These are phyloP conservation scores for Ceratobasidium sp. DNA, from an alignment of 1,284 basidiomycete genomes.

Conservation along the genomic window DNA sequence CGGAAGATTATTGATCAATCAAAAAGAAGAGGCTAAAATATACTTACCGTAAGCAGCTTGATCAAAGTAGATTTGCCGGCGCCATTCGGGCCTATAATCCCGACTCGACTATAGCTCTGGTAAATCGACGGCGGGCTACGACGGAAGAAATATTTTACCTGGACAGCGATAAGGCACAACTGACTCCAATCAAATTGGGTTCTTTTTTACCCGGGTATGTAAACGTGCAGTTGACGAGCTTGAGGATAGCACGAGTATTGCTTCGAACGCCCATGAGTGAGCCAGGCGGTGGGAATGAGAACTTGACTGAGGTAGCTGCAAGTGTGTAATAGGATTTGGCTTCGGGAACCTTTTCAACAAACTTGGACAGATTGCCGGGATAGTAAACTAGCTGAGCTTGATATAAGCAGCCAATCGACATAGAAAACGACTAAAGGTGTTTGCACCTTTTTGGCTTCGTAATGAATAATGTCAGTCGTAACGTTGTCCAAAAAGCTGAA, in stretches of 20 bases:
- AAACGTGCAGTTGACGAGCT: constrained; percentile 91
- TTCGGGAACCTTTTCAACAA: constrained; percentile 91
- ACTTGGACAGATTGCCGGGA: constrained; percentile 90
- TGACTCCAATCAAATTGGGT: constrained; percentile 88
- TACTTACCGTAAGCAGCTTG: constrained; percentile 86
- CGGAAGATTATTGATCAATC: constrained; percentile 11
- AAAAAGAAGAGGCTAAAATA: constrained; percentile 22
- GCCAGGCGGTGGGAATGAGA: constrained; percentile 95
- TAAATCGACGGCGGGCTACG: not conserved
- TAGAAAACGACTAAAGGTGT: constrained; percentile 9
- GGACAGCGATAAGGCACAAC: constrained; percentile 91
- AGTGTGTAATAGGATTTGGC: constrained; percentile 98
- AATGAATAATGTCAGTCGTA: constrained; percentile 98
- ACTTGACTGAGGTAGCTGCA: constrained; percentile 93
- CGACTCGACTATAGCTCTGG: constrained; percentile 69
- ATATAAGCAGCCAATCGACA: constrained; percentile 31
- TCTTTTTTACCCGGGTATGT: constrained; percentile 88
- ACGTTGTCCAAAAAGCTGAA: constrained; percentile 92
- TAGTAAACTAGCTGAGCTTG: constrained; percentile 84
- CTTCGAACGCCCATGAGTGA: constrained; percentile 97
- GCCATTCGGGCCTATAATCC: constrained; percentile 90
- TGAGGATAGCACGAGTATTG: constrained; percentile 95
- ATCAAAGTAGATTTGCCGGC: constrained; percentile 97
- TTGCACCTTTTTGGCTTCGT: constrained; percentile 88
- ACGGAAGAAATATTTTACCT: constrained; percentile 58